Conservation (phyloP, 2,329 filamentous ascomycete genomes). For the Hirsutella rhossiliensis region DNA sequence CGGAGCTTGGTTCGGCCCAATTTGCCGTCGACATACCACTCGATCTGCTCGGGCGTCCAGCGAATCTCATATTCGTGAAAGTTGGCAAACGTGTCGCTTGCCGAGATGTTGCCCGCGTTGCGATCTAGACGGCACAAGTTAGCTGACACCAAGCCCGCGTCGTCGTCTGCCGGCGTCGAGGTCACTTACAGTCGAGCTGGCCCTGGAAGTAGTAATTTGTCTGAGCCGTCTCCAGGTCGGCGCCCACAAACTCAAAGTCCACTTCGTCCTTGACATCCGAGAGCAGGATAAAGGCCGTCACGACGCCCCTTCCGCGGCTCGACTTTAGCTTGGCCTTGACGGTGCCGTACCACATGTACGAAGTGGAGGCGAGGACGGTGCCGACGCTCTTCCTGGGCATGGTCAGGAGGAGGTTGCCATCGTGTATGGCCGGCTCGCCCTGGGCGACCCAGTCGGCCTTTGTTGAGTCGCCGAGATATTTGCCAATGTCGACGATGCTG, state of each 20-base stretch:
- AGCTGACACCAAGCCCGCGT: no score
- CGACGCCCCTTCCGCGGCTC: constrained; percentile 72
- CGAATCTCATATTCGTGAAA: constrained; percentile 87
- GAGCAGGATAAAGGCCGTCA: constrained; percentile 94
- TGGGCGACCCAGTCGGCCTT: constrained; percentile 81
- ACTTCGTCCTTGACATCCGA: constrained; percentile 97
- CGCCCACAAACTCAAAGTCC: constrained; percentile 89
- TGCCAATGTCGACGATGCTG: constrained; percentile 53
- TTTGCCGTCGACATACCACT: constrained; percentile 78
- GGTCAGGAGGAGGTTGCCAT: constrained; percentile 67
- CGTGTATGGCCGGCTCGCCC: constrained; percentile 57
- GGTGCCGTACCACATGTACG: constrained; percentile 96
- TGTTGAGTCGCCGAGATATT: constrained; percentile 76
- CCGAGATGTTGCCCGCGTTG: constrained; percentile 60
- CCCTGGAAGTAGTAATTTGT: constrained; percentile 98
- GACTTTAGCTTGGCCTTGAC: constrained; percentile 79
- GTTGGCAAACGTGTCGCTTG: constrained; percentile 60
- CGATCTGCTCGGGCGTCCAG: constrained; percentile 79
- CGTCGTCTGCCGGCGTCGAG: no score
- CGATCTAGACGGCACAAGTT: constrained; percentile 39
- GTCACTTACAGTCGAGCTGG: constrained; percentile 67
- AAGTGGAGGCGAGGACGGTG: constrained; percentile 70
- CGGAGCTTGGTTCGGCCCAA: constrained; percentile 63
- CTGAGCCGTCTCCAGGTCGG: constrained; percentile 65
- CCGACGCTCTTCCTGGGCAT: constrained; percentile 81